Conservation (phyloP, 768 basidiomycete genomes). For the Termitomyces sp. region DNA sequence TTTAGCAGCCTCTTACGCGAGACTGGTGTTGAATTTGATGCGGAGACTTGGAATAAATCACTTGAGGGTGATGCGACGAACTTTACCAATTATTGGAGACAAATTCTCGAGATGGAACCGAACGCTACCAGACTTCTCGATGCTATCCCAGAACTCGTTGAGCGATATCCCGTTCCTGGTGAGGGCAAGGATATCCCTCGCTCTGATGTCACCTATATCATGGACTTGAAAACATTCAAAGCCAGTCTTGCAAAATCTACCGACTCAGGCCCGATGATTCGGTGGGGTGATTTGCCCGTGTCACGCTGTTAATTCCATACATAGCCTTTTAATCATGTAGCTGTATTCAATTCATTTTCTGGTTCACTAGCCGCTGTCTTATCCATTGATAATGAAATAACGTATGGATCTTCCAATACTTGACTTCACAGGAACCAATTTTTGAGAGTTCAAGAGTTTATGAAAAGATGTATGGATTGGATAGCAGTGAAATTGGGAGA, state of each 20-base stretch:
- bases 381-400: not conserved
- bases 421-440: not conserved
- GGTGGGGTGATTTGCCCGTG: conserved; percentile 69
- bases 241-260: conserved; percentile 45
- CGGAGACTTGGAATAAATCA: conserved; percentile 43
- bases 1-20: conserved; percentile 50
- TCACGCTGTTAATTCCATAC: conserved; percentile 40
- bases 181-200: conserved; percentile 41
- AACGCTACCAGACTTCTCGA: conserved; percentile 41
- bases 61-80: conserved; percentile 48
- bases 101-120: conserved; percentile 32
- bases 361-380: not conserved
- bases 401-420: not conserved
- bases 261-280: conserved; percentile 60
- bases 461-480: not conserved
- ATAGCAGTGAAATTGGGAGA: not conserved
- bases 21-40: conserved; percentile 43
- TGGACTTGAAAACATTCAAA: conserved; percentile 65
- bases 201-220: conserved; percentile 51
- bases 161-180: conserved; percentile 48
- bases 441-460: not conserved
- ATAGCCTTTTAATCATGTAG: not conserved
- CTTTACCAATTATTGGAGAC: conserved; percentile 63
- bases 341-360: not conserved
- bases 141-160: conserved; percentile 51